Evolutionary conservation across 495 filamentous ascomycete species (phyloP).

Genomic region (Sphaerosporella brunnea): DNA sequence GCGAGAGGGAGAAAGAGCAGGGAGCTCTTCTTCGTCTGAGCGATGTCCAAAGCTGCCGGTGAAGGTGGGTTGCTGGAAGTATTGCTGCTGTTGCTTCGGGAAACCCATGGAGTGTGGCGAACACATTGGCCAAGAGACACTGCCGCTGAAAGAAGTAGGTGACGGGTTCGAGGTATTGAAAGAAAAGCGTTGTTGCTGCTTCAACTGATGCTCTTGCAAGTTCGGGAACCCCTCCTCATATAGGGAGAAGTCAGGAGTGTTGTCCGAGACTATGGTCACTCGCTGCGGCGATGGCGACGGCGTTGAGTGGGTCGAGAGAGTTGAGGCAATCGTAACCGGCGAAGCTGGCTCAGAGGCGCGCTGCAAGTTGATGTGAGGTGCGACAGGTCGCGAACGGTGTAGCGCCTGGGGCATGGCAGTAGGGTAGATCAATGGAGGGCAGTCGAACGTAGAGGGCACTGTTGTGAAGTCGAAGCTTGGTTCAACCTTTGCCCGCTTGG

Average conservation of each 20-base stretch:
- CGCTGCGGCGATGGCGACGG: conserved; percentile 22
- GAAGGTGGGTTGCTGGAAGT: conserved; percentile 15
- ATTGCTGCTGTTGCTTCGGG: conserved; percentile 12
- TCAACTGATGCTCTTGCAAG: conserved; percentile 1
- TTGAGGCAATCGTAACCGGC: conserved; percentile 20
- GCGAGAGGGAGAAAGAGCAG: conserved; percentile 20
- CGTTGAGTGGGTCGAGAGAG: conserved; percentile 19
- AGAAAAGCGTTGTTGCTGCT: conserved; percentile 2
- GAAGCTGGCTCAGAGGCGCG: conserved; percentile 20
- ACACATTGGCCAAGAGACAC: neutral
- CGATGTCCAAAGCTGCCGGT: conserved; percentile 4
- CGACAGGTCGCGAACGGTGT: conserved; percentile 4
- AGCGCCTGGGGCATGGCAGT: conserved; percentile 10
- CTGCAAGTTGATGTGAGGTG: conserved; percentile 21
- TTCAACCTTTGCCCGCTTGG: conserved; percentile 3
- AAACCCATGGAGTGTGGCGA: conserved; percentile 5
- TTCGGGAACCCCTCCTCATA: conserved; percentile 14
- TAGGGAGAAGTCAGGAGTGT: conserved; percentile 16
- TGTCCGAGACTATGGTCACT: conserved; percentile 18
- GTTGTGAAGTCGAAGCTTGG: conserved; percentile 9
- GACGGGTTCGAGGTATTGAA: conserved; percentile 10
- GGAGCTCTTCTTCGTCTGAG: conserved; percentile 20
- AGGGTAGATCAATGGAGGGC: conserved; percentile 7
- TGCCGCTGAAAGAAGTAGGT: conserved; percentile 4
- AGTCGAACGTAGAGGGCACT: conserved; percentile 13